Base-by-base conservation (phyloP, 257 asterid genomes). In the Primulina tabacum region DNA sequence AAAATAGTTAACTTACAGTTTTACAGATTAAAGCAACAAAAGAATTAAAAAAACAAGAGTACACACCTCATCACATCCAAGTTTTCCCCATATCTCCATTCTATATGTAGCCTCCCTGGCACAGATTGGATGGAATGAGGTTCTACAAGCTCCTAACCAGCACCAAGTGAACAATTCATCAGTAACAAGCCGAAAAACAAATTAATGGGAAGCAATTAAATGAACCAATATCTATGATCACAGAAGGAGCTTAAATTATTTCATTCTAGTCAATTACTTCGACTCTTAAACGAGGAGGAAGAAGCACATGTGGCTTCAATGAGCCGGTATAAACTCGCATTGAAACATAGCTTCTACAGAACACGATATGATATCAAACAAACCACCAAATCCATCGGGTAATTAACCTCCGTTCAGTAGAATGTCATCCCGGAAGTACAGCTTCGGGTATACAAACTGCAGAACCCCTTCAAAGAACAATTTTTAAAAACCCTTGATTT, bases 21-120 rank as follows among this genome's bases (percentile, higher is more conserved):
- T 55, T 32, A 65, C 35, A 16, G n/a, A 35, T 30, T 10, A 57
- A 63, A 62, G 38, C 69, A 34, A 60, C 50, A 28, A 53, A 7
- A 2, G 26, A 58, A 16, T 35, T n/a, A 4, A 65, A 66, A 20
- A 67, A 47, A 34, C 8, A 50, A 69, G 24, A 21, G 24, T 69
- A 75, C 88, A 76, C 67, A 94, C 99, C 89, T 94, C 96, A 73
- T 91, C 97, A 81, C 86, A 84, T 82, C 92, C 97, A 76, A 82
- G 85, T 82, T 88, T 91, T 58, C 97, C 97, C 99, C 99, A 94
- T 74, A 94, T 91, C 87, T 94, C 97, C 97, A 94, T 88, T 80
- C 92, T 82, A 78, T 91, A 91, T 66, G 79, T 79, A 64, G 97
- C 97, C 78, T 94, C 99, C 85, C 99, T 84, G 35, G 97, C 99